These are phyloP conservation scores for Spathaspora arborariae DNA, from an alignment of 805 yeast species.

Conservation along the genomic window DNA sequence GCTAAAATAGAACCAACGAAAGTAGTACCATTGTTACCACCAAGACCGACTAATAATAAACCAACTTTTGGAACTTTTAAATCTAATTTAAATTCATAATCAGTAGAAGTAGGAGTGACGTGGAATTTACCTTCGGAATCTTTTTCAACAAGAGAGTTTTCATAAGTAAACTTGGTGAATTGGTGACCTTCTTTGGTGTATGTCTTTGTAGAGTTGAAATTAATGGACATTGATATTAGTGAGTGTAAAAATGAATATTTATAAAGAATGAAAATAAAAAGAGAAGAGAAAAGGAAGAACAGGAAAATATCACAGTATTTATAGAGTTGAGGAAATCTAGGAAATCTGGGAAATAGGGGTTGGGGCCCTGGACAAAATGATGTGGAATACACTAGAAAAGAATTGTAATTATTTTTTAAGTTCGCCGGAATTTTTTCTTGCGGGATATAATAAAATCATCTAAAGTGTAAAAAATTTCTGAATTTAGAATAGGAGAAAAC, in stretches of 20 bases:
- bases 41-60: conserved; percentile 86
- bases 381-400: not conserved
- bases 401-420: not conserved
- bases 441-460: not conserved
- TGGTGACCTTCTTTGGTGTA: conserved; percentile 48
- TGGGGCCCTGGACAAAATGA: not conserved
- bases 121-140: conserved; percentile 47
- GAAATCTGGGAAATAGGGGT: not conserved
- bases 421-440: conserved; percentile 8
- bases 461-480: not conserved
- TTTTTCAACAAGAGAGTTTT: conserved; percentile 68
- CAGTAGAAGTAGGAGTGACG: conserved; percentile 68
- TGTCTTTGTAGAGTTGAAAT: conserved; percentile 55
- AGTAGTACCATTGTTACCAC: conserved; percentile 96
- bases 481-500: not conserved
- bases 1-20: conserved; percentile 82
- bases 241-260: not conserved
- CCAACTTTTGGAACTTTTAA: conserved; percentile 82
- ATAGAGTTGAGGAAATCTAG: not conserved
- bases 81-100: conserved; percentile 84
- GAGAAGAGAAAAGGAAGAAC: not conserved
- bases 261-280: not conserved
- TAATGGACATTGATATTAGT: conserved; percentile 25
- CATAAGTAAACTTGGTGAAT: conserved; percentile 63
- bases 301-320: not conserved